phyloP scores from a whole-genome alignment of 2,329 filamentous ascomycete species.

The Metarhizium sp. region DNA sequence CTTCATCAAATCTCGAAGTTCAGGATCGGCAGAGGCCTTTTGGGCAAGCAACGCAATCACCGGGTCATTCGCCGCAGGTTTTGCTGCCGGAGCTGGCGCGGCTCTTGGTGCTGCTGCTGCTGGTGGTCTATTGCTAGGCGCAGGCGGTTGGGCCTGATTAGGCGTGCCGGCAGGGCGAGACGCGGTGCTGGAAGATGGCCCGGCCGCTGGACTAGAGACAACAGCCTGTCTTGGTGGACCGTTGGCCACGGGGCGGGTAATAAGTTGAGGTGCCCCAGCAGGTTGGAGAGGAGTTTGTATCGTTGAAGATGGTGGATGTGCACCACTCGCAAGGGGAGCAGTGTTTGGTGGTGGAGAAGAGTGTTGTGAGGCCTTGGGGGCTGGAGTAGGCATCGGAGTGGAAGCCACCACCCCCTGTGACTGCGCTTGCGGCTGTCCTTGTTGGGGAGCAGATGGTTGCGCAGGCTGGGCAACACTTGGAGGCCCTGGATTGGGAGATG shows the following conservation, averaged over 20 bases:
- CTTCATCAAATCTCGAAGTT: conserved; percentile 72
- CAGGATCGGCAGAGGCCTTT: conserved; percentile 61
- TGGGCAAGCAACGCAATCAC: conserved; percentile 75
- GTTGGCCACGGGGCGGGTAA: conserved; percentile 13
- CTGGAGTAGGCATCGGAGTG: neutral
- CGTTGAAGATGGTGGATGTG: conserved; percentile 2
- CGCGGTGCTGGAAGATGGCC: conserved; percentile 1
- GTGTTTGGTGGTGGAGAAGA: neutral
- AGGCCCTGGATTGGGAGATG: conserved; percentile 7
- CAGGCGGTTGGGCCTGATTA: conserved; percentile 4
- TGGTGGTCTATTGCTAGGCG: conserved; percentile 14
- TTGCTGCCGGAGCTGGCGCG: conserved; percentile 9
- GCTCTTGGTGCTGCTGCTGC: conserved; percentile 6
- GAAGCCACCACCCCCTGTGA: neutral
- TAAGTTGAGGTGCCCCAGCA: conserved; percentile 12
- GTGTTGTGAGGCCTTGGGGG: neutral
- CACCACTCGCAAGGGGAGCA: conserved; percentile 4
- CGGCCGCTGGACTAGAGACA: conserved; percentile 9
- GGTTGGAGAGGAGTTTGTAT: conserved; percentile 9
- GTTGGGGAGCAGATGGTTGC: neutral
- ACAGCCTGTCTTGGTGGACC: conserved; percentile 11
- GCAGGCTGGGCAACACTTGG: conserved; percentile 4
- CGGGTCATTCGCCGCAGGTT: conserved; percentile 46
- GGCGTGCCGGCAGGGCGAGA: conserved; percentile 1
- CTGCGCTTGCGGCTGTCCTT: neutral